Conservation (phyloP, 73 alveolate species). For the Paramecium bursaria region DNA sequence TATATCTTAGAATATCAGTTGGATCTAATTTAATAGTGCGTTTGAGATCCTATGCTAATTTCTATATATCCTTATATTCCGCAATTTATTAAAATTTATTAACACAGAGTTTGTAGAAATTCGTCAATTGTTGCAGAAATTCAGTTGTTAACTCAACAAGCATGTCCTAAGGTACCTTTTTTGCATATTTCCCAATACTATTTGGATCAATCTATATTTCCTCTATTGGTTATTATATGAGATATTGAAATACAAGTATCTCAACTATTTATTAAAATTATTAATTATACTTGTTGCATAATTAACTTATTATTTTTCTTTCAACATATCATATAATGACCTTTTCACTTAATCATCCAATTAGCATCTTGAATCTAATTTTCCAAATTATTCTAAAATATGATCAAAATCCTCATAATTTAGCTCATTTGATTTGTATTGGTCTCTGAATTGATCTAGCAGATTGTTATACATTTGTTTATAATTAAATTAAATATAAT, state of each 20-base stretch:
- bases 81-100: constrained; percentile 18
- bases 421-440: too few species aligned
- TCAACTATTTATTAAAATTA: constrained; percentile 6
- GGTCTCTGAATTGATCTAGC: too few species aligned
- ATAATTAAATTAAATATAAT: too few species aligned
- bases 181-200: constrained; percentile 13
- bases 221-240: not conserved
- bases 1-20: constrained; percentile 12
- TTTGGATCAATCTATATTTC: not conserved
- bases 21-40: constrained; percentile 8
- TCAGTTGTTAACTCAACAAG: not conserved
- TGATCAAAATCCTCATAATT: too few species aligned
- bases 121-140: constrained; percentile 24
- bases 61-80: constrained; percentile 17
- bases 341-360: constrained; percentile 43
- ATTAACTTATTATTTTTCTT: constrained; percentile 23
- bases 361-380: constrained; percentile 11
- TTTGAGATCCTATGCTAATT: constrained; percentile 21
- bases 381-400: constrained; percentile 20
- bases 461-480: too few species aligned
- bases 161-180: constrained; percentile 17
- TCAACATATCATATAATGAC: not conserved
- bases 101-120: not conserved
- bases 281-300: constrained; percentile 30
- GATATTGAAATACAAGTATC: not conserved